Percentiles rank a stretch among this genome's conserved stretches.
Conservation (phyloP, 805 yeast species). For the Wickerhamiella siamensis region DNA sequence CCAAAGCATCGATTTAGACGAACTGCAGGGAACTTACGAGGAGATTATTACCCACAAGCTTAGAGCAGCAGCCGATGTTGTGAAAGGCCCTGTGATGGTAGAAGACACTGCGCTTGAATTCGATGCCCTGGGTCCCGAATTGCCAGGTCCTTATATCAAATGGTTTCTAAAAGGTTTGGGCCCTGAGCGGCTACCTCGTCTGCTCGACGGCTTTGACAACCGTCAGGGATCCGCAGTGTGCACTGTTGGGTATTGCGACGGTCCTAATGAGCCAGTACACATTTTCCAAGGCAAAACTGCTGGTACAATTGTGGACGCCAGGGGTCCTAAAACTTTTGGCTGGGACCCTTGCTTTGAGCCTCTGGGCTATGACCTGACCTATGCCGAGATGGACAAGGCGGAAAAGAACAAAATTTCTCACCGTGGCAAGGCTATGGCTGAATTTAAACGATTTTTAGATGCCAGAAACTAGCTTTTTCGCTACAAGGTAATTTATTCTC, state of each 20-base stretch:
- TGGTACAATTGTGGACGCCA: constrained; percentile 61
- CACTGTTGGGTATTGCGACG: constrained; percentile 82
- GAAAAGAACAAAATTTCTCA: constrained; percentile 77
- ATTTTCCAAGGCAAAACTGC: constrained; percentile 74
- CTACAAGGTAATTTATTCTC: too few species aligned
- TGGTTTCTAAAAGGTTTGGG: constrained; percentile 81
- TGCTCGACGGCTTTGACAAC: constrained; percentile 70
- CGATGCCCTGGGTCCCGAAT: constrained; percentile 50
- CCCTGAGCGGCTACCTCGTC: constrained; percentile 55
- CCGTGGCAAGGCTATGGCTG: constrained; percentile 66
- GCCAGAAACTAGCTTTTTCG: too few species aligned
- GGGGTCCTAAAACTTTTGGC: constrained; percentile 79
- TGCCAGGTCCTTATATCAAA: constrained; percentile 92
- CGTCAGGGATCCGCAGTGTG: constrained; percentile 79
- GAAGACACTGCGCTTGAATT: constrained; percentile 91
- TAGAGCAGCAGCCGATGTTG: constrained; percentile 46
- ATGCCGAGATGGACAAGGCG: constrained; percentile 75
- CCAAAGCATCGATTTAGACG: constrained; percentile 66
- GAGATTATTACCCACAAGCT: constrained; percentile 76
- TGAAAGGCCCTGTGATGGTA: constrained; percentile 72
- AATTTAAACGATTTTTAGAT: constrained; percentile 41
- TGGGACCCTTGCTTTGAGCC: constrained; percentile 93
- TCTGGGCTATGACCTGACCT: constrained; percentile 49
- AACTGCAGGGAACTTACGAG: constrained; percentile 76
- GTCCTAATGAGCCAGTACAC: constrained; percentile 56